Evolutionary conservation across 768 basidiomycete genomes (phyloP).

Genomic region (Xerocomellus dryophilus): DNA sequence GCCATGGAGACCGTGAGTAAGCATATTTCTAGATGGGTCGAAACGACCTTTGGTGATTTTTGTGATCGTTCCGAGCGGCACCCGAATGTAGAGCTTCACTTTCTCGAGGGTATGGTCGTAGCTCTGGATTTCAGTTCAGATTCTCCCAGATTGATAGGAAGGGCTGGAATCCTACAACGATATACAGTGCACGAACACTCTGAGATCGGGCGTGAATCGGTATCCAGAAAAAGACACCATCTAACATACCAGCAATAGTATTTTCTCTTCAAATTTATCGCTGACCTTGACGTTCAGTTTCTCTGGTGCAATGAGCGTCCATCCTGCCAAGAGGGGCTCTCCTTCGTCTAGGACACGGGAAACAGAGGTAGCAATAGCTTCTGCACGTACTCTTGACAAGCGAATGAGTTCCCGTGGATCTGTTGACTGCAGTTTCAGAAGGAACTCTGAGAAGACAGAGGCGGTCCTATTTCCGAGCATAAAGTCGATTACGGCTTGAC

Average conservation of each 20-base stretch:
- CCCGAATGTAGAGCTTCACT: conserved; percentile 83
- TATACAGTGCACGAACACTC: conserved; percentile 59
- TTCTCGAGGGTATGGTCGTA: conserved; percentile 94
- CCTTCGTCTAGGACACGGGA: conserved; percentile 72
- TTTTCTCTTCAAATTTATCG: conserved; percentile 92
- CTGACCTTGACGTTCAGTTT: conserved; percentile 66
- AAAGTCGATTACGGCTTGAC: conserved; percentile 92
- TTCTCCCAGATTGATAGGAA: neutral
- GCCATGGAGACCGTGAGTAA: neutral
- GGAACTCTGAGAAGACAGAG: conserved; percentile 90
- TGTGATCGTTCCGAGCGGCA: conserved; percentile 80
- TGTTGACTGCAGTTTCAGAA: conserved; percentile 82
- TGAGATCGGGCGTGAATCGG: conserved; percentile 14
- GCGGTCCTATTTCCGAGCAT: conserved; percentile 84
- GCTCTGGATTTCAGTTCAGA: conserved; percentile 48
- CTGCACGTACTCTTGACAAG: conserved; percentile 83
- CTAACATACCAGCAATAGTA: conserved; percentile 73
- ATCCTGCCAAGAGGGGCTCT: conserved; percentile 77
- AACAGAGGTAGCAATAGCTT: conserved; percentile 88
- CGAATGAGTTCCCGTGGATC: conserved; percentile 89
- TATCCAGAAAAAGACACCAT: neutral
- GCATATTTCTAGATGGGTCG: neutral
- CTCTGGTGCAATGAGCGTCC: conserved; percentile 89
- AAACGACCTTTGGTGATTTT: conserved; percentile 70
- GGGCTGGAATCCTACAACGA: conserved; percentile 56